phyloP scores from a whole-genome alignment of 371 early-diverging fungal genomes.

The Mucor piriformis region DNA sequence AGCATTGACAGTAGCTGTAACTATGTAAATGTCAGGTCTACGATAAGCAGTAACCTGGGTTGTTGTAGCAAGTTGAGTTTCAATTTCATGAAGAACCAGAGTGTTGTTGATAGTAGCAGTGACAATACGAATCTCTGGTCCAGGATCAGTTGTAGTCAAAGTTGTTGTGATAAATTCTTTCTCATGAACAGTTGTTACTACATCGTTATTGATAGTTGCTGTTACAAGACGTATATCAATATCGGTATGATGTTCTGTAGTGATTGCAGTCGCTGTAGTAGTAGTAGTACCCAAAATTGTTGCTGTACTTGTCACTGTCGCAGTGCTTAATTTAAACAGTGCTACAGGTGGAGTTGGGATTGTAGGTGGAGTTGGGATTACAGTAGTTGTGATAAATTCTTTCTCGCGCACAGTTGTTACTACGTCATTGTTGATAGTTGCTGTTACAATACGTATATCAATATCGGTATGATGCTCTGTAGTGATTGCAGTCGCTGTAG shows the following conservation, averaged over 20 bases:
- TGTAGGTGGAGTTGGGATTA: not conserved
- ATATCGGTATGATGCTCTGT: too few species aligned
- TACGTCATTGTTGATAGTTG: not conserved
- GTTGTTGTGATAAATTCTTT: not conserved
- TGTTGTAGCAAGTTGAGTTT: not conserved
- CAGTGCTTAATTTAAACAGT: too few species aligned
- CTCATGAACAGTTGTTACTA: not conserved
- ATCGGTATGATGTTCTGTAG: not conserved
- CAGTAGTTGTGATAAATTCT: not conserved
- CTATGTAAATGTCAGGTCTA: too few species aligned
- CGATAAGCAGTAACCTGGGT: too few species aligned
- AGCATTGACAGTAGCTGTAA: too few species aligned
- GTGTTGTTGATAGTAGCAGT: constrained; percentile 10
- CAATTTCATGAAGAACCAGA: not conserved
- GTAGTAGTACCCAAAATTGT: not conserved
- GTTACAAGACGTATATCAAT: not conserved
- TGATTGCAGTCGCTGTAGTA: not conserved
- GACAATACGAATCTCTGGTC: constrained; percentile 2
- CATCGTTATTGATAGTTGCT: not conserved
- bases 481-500: too few species aligned
- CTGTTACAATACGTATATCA: too few species aligned
- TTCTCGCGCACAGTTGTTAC: not conserved
- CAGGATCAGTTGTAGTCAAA: not conserved
- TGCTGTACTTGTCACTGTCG: too few species aligned
- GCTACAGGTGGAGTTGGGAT: too few species aligned